A percentile compares a stretch with the other conserved stretches of the same genome.
These are phyloP conservation scores for Spinellus fusiger DNA, from an alignment of 192 early-diverging fungal species.

Conservation along the genomic window DNA sequence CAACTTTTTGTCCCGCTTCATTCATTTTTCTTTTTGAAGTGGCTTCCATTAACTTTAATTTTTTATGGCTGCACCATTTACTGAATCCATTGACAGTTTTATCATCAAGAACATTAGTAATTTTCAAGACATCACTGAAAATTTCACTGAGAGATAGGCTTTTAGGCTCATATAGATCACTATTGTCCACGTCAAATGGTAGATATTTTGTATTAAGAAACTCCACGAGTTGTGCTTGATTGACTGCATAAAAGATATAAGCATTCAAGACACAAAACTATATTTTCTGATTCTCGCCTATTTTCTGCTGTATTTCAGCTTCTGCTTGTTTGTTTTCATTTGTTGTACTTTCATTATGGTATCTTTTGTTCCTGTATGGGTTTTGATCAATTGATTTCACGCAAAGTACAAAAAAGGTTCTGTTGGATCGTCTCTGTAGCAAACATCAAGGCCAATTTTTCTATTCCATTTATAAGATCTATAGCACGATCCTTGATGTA, in stretches of 20 bases:
- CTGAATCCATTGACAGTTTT: constrained; percentile 1
- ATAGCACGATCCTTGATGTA: background rate
- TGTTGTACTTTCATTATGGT: too few relatives aligned
- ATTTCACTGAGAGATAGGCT: constrained; percentile 1
- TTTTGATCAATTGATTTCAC: too few relatives aligned
- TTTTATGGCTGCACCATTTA: constrained; percentile 3
- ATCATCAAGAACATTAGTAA: constrained; percentile 7
- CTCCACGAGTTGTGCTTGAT: background rate
- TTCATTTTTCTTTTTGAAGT: constrained; percentile 4
- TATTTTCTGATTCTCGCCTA: too few relatives aligned
- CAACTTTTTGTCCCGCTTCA: constrained; percentile 10
- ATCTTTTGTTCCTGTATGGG: too few relatives aligned
- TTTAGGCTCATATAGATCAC: constrained; percentile 4
- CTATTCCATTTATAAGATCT: background rate
- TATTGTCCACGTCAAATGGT: constrained; percentile 1
- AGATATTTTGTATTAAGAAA: constrained; percentile 5
- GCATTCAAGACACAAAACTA: too few relatives aligned
- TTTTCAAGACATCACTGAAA: constrained; percentile 1
- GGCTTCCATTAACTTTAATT: constrained; percentile 1
- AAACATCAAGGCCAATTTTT: background rate
- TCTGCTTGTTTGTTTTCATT: too few relatives aligned
- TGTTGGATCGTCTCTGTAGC: background rate
- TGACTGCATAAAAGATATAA: constrained; percentile 5
- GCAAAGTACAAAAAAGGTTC: constrained; percentile 2
- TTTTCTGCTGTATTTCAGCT: too few relatives aligned